Conservation (phyloP, 2,329 filamentous ascomycete genomes). For the Colletotrichum eremochloae region DNA sequence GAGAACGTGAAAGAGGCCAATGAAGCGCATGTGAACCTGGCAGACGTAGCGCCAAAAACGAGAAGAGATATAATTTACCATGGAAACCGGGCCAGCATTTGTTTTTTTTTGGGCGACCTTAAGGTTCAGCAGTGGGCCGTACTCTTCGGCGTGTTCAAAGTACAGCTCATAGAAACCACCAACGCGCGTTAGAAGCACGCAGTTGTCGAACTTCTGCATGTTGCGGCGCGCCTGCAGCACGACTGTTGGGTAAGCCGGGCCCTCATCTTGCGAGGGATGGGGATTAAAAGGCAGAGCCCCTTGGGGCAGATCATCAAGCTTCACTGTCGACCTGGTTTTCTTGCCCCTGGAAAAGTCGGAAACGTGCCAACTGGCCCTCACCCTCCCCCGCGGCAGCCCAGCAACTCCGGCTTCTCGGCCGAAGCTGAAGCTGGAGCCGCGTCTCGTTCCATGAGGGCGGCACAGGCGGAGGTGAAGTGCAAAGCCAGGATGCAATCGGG, state of each 20-base stretch:
- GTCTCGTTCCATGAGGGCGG: slow-evolving; percentile 20
- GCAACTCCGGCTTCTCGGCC: slow-evolving; percentile 15
- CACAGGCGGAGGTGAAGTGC: slow-evolving; percentile 31
- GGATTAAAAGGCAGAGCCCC: slow-evolving; percentile 58
- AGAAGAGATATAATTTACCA: slow-evolving; percentile 69
- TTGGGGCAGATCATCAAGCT: slow-evolving; percentile 69
- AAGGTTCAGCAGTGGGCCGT: slow-evolving; percentile 86
- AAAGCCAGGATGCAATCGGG: slow-evolving; percentile 20
- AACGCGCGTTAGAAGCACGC: slow-evolving; percentile 90
- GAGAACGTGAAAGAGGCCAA: slow-evolving; percentile 31
- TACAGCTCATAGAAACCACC: slow-evolving; percentile 98
- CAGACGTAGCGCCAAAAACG: slow-evolving; percentile 14
- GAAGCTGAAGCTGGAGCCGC: slow-evolving; percentile 8
- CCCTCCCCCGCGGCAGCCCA: neutral
- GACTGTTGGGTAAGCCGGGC: slow-evolving; percentile 83
- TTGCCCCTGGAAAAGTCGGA: slow-evolving; percentile 57
- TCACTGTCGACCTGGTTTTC: slow-evolving; percentile 67
- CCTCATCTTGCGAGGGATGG: slow-evolving; percentile 59
- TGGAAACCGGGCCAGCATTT: slow-evolving; percentile 82
- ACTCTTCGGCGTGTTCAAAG: slow-evolving; percentile 93
- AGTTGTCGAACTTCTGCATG: slow-evolving; percentile 91
- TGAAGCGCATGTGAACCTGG: slow-evolving; percentile 37
- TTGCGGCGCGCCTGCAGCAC: slow-evolving; percentile 88
- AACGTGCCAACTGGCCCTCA: slow-evolving; percentile 10
- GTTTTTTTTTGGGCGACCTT: slow-evolving; percentile 85